Base-by-base conservation (phyloP, 2,329 filamentous ascomycete species). In the Ceratocystis cacaofunesta region DNA sequence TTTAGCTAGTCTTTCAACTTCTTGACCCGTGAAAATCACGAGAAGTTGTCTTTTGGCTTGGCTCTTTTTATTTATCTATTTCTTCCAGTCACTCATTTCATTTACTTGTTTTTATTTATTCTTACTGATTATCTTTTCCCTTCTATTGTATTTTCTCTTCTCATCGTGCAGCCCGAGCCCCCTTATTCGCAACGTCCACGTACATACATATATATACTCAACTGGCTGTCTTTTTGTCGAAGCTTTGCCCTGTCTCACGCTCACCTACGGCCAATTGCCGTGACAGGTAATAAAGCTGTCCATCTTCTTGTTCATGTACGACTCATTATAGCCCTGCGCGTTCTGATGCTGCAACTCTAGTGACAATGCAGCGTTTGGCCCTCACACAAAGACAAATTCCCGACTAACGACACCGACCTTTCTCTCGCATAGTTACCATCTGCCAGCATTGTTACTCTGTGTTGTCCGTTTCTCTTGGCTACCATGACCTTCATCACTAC, bases 401-500 rank as follows among this genome's bases (percentile, higher is more conserved):
- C 41, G n/a, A 58, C 63, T 60, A 43, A 64, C 63, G 28, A 58
- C 52, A 32, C 41, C 36, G 32, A 28, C 48, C n/a, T 19, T 36
- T 15, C 52, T 22, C 22, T 17, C 52, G 15, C 28, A 12, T 28
- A 48, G 17, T n/a, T 48, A 41, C 10, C 32, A 12, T 30, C 10
- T 52, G 12, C 19, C 48, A 28, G 22, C 10, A 25, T 10, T 22
- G n/a, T 19, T 10, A 22, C 17, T 55, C 19, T 55, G 19, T 22
- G 3, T 32, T 17, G 5, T 17, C 36, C 30, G 10, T 30, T 12
- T 17, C 17, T 30, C 55, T 36, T 30, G 28, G 19, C 28, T 48
- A 60, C 15, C 63, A 74, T 75, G 72, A 69, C 70, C 62, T 80
- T 78, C 75, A 70, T 83, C 65, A 76, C 77, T 61, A 72, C 76